Evolutionary conservation across 345 rosid species (phyloP), one percentile per base, ranked within the genome.

Genomic region (Lepidium aucheri): DNA sequence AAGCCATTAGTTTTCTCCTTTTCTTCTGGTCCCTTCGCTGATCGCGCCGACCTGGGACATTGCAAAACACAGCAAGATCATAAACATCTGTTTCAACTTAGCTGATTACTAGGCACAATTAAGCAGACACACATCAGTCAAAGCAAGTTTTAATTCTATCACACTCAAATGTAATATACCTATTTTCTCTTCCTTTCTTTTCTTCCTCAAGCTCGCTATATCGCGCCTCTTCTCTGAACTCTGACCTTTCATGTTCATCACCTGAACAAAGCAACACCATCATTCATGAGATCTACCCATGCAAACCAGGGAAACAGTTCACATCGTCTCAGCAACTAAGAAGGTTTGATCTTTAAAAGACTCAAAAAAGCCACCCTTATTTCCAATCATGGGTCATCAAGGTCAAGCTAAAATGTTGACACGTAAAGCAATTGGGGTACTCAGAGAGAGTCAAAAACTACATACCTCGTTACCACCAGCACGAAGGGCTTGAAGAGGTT

Each of bases 401-500:
- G 30, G 65, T 65, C 40, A 70, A 51, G 22, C 20, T 17, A 32
- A n/a, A 33, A 32, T 49, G 34, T 26, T 44, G 57, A 33, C 15
- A 18, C 45, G 30, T 54, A 20, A 3, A 22, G 14, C 7, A 9
- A 39, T 20, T 32, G 36, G 14, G 40, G 52, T 3, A 9, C 8
- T 36, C 13, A 14, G 41, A 14, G 53, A 46, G 33, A 52, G 59
- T 24, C 12, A 4, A 11, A 24, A 30, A 54, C 35, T 20, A 52
- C 39, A 53, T 81, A 86, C 97, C 95, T 90, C 93, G 33, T 71
- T 82, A 51, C 86, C 82, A 68, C 78, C 83, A 68, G 54, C 80
- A 49, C 90, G 88, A 54, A 90, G 95, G 28, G 97, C 96, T 84
- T 86, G 81, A 43, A 94, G 95, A n/a, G 99, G 99, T 78, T 94